Evolutionary conservation across 2,329 filamentous ascomycete species (phyloP), one percentile per base, ranked within the genome.

Genomic region (Penicillium expansum): DNA sequence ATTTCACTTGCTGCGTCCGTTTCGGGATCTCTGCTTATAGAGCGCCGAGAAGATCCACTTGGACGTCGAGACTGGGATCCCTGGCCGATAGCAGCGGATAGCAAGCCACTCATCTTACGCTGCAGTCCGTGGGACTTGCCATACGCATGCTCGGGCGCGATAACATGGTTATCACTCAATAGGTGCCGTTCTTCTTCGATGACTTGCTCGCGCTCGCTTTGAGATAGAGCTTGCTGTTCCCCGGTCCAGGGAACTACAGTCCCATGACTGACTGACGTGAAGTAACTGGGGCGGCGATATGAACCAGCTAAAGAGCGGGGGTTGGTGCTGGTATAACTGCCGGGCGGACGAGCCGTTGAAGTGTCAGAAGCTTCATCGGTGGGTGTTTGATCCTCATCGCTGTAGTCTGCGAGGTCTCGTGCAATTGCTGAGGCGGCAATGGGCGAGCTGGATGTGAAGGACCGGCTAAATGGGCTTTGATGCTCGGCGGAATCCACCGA

Each of bases 271-370:
- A 87, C 87, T 13, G 88, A 89, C 58, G 84, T 90, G 30, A 94
- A 86, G 69, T 87, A 89, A 63, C 86, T 89, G 1, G 91, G 90
- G 44, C 91, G 84, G 54, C 89, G 85, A 76, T 94, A 96, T 32
- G 84, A 84, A 35, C 83, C 82, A 18, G 81, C 79, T 76, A 88
- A 80, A 16, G 84, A 83, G 60, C 77, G 71, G 16, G 69, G 67
- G 33, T 71, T 71, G 29, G 67, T 72, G 18, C 72, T 61, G 54
- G 77, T 57, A 60, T 74, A 55, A 63, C 72, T 70, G 62, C 72
- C 71, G 18, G 71, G 62, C 47, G 77, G 74, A 62, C 76, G 74
- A 52, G 79, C 65, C 10, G 78, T 76, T 49, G 74, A 72, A 11
- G 67, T 66, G 39, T 76, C 76, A 22, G 70, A 73, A 43, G 79